Evolutionary conservation across 164 flowering plant species (phyloP), one percentile per base, ranked within the genome.

Genomic region (Vitis rotundifolia): DNA sequence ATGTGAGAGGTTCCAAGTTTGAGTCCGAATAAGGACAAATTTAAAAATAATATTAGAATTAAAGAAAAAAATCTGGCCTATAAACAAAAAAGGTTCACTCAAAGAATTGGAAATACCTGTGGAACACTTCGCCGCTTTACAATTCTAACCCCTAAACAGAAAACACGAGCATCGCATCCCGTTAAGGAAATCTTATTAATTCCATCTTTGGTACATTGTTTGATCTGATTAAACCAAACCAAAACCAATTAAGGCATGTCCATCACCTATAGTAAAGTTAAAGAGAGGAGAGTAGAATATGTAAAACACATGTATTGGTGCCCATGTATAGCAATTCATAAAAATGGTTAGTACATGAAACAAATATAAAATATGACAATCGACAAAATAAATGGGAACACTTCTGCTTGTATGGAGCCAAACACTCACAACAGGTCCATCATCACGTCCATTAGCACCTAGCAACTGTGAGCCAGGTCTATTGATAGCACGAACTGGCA

Each of bases 371-470:
- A 37, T 6, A 49, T 19, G 37, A 5, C 15, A 44, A 53, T 65
- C 58, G 26, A 65, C 18, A 51, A 65, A 16, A 22, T 22, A 22
- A 9, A 52, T 3, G 47, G 47, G 11, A 8, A 65, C 11, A 37
- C 15, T 11, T 22, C 16, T 11, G 1, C 13, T 31, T 44, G 16
- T 13, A 26, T 37, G 59, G 16, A 16, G 44, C 37, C 37, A 28
- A 19, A 58, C 58, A 85, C 97, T 88, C 79, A 96, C 98, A 67
- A 83, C 70, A 71, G 95, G 94, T 60, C 99, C 99, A 86, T 93
- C 99, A 86, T 96, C 98, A 76, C 98, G 98, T 51, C 99, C 98
- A 86, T 91, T 92, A 68, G 91, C 87, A 52, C 99, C 99, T 50
- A 96, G 77, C 70, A 91, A 71, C 67, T 96, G 99, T 26, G 95